These are phyloP conservation scores for Yarrowia galli DNA, from an alignment of 1,139 yeast genomes.

Conservation along the genomic window DNA sequence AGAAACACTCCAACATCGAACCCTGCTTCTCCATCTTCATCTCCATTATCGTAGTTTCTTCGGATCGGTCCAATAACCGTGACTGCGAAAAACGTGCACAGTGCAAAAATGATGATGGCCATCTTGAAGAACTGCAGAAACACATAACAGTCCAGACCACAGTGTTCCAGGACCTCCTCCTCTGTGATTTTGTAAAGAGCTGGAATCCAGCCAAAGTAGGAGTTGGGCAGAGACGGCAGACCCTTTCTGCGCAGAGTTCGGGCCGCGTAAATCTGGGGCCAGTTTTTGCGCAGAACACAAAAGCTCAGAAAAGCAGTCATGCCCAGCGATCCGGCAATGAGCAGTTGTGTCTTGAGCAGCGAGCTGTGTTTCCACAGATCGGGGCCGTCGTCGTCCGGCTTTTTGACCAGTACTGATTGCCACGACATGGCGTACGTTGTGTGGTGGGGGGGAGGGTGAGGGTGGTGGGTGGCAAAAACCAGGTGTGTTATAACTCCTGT, in stretches of 20 bases:
- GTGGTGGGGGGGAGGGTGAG: background rate
- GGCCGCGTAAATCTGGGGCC: constrained; percentile 77
- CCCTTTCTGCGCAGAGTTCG: constrained; percentile 52
- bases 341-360: constrained; percentile 47
- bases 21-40: constrained; percentile 43
- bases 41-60: constrained; percentile 70
- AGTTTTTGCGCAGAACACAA: constrained; percentile 66
- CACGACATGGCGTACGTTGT: constrained; percentile 15
- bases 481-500: too few species aligned
- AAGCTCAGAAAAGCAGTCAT: constrained; percentile 67
- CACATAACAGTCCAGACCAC: constrained; percentile 94
- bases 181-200: constrained; percentile 71
- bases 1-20: constrained; percentile 11
- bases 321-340: constrained; percentile 70
- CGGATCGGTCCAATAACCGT: constrained; percentile 76
- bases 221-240: constrained; percentile 55
- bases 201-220: constrained; percentile 82
- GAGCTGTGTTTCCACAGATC: constrained; percentile 41
- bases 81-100: constrained; percentile 68
- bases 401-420: constrained; percentile 11
- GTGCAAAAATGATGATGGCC: constrained; percentile 68
- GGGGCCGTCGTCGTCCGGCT: constrained; percentile 39
- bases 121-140: constrained; percentile 80
- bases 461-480: too few species aligned
- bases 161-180: constrained; percentile 79